phyloP scores from a whole-genome alignment of 2,329 filamentous ascomycete species.

The Ophiocordyceps camponoti-saundersi region DNA sequence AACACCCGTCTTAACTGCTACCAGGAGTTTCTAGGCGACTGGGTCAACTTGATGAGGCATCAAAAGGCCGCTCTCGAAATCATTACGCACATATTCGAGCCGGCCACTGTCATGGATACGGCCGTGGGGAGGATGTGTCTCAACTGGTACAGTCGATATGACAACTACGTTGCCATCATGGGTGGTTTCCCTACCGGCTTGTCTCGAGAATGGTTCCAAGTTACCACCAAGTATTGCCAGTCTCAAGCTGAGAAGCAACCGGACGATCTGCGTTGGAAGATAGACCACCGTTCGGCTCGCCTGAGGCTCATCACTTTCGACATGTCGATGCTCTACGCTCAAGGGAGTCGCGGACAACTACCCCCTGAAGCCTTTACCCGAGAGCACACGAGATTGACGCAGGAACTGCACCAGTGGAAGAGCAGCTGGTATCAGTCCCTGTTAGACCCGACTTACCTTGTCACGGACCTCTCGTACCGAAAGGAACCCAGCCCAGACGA shows the following conservation, averaged over 20 bases:
- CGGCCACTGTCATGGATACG: constrained; percentile 55
- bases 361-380: constrained; percentile 43
- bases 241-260: constrained; percentile 42
- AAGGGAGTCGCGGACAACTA: constrained; percentile 46
- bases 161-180: constrained; percentile 70
- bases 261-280: constrained; percentile 43
- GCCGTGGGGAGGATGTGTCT: constrained; percentile 57
- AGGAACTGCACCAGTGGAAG: constrained; percentile 31
- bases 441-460: constrained; percentile 41
- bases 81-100: constrained; percentile 60
- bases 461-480: constrained; percentile 44
- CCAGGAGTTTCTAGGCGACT: constrained; percentile 88
- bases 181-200: constrained; percentile 61
- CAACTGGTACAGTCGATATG: constrained; percentile 82
- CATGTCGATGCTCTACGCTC: constrained; percentile 61
- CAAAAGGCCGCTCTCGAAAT: constrained; percentile 80
- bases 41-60: constrained; percentile 84
- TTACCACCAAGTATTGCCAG: constrained; percentile 44
- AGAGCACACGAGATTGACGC: constrained; percentile 39
- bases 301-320: constrained; percentile 63
- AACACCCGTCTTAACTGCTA: neutral
- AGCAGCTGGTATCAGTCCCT: constrained; percentile 42
- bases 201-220: constrained; percentile 60
- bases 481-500: constrained; percentile 38
- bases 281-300: constrained; percentile 48